phyloP scores from a whole-genome alignment of 768 basidiomycete genomes.

The Auriculariales sp. region DNA sequence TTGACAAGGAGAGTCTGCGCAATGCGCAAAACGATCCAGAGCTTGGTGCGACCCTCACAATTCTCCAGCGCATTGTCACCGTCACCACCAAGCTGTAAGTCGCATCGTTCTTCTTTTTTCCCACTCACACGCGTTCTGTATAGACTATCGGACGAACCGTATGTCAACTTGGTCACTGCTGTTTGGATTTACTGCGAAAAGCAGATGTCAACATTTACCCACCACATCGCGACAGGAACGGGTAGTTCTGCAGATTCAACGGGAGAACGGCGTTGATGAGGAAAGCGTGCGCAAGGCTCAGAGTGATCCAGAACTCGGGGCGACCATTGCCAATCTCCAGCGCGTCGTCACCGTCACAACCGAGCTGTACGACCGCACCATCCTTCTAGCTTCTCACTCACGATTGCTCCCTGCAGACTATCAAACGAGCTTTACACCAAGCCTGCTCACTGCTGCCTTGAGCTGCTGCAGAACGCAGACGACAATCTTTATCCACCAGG shows the following conservation, averaged over 20 bases:
- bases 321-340: background rate
- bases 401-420: too few species aligned
- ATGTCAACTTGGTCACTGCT: too few species aligned
- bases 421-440: conserved; percentile 13
- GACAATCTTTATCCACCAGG: conserved; percentile 11
- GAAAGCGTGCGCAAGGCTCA: background rate
- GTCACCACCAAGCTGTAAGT: too few species aligned
- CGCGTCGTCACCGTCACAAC: too few species aligned
- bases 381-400: too few species aligned
- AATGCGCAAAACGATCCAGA: background rate
- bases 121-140: too few species aligned
- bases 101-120: too few species aligned
- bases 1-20: background rate
- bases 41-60: background rate
- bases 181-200: too few species aligned
- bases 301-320: background rate
- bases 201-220: background rate
- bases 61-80: background rate
- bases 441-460: conserved; percentile 14
- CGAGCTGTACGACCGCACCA: too few species aligned
- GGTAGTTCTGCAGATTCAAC: background rate
- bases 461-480: conserved; percentile 17
- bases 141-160: too few species aligned
- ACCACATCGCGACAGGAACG: background rate
- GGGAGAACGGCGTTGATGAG: conserved; percentile 1